Evolutionary conservation across 192 early-diverging fungal genomes (phyloP).

Genomic region (Gorgonomyces haynaldii): DNA sequence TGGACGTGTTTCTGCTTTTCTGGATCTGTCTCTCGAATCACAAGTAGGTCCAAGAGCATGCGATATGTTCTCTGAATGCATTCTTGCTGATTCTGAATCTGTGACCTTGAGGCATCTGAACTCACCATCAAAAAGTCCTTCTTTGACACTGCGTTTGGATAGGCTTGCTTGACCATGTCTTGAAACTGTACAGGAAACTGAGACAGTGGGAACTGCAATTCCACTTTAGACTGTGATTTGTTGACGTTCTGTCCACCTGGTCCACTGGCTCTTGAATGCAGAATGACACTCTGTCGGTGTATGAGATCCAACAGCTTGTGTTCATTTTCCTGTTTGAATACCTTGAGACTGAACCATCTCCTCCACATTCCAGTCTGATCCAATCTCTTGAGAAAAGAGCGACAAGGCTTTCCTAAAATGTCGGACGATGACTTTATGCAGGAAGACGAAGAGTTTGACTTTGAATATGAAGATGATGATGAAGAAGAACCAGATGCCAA

Average conservation of each 20-base stretch:
- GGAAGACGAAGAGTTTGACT: conserved; percentile 70
- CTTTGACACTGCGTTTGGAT: conserved; percentile 44
- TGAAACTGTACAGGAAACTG: conserved; percentile 67
- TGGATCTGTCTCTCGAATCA: too few species aligned
- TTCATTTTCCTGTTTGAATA: not conserved
- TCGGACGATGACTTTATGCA: conserved; percentile 14
- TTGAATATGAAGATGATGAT: conserved; percentile 75
- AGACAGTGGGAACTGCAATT: conserved; percentile 59
- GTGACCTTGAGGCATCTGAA: conserved; percentile 67
- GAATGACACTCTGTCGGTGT: not conserved
- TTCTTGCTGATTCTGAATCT: conserved; percentile 66
- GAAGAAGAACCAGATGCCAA: conserved; percentile 69
- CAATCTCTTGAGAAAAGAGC: not conserved
- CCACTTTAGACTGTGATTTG: conserved; percentile 85
- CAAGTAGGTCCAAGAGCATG: too few species aligned
- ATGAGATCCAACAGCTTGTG: not conserved
- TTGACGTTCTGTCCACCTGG: conserved; percentile 92
- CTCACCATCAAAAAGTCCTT: conserved; percentile 58
- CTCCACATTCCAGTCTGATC: not conserved
- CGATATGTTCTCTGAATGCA: conserved; percentile 58
- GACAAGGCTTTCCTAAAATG: conserved; percentile 6
- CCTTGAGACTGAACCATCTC: not conserved
- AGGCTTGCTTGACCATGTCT: conserved; percentile 46
- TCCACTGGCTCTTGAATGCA: conserved; percentile 61
- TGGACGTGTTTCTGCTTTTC: too few species aligned